phyloP scores from a whole-genome alignment of 169 alveolate genomes.

The Plasmodium reichenowi region DNA sequence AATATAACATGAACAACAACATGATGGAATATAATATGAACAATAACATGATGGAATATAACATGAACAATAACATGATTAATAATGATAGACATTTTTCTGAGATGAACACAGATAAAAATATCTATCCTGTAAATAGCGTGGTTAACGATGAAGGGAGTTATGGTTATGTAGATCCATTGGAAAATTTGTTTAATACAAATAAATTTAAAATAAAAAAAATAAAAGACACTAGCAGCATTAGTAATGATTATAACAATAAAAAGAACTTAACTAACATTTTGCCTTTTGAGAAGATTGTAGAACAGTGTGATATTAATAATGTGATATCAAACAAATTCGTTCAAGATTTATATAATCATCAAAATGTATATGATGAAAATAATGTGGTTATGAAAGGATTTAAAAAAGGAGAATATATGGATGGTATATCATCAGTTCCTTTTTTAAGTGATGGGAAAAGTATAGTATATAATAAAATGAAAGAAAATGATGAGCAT shows the following conservation, averaged over 20 bases:
- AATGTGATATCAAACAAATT: constrained; percentile 16
- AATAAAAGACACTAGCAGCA: constrained; percentile 37
- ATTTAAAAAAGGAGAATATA: not conserved
- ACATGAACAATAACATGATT: not conserved
- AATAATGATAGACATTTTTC: not conserved
- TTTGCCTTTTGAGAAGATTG: constrained; percentile 44
- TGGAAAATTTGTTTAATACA: constrained; percentile 10
- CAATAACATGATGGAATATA: not conserved
- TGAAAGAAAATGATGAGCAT: no score
- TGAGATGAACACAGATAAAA: no score
- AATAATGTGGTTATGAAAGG: constrained; percentile 1
- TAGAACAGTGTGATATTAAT: constrained; percentile 22
- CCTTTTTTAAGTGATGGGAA: no score
- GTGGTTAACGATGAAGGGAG: not conserved
- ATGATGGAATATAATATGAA: not conserved
- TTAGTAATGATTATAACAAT: not conserved
- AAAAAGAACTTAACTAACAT: constrained; percentile 56
- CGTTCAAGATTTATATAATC: constrained; percentile 46
- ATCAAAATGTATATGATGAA: constrained; percentile 57
- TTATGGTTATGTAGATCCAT: not conserved
- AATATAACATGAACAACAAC: no score
- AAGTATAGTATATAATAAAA: no score
- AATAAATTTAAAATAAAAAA: constrained; percentile 40
- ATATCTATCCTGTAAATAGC: not conserved
- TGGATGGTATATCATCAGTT: not conserved